A percentile compares a stretch with the other conserved stretches of the same genome.
These are phyloP conservation scores for Cnidoscolus chayamansa DNA, from an alignment of 441 rosid species.

Conservation along the genomic window DNA sequence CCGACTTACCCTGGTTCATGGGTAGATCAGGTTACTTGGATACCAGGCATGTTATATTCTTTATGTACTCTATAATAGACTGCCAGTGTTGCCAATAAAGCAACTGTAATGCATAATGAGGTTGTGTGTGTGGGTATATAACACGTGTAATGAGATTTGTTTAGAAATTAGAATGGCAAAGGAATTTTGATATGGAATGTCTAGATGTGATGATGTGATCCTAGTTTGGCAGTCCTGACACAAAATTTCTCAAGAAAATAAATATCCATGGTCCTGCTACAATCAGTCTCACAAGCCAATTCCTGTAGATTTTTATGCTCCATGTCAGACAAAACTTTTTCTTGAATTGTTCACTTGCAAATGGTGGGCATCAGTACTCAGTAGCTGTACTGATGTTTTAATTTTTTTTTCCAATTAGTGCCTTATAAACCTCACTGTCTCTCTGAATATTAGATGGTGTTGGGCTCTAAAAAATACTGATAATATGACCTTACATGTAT, in stretches of 20 bases:
- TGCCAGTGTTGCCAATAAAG: background rate
- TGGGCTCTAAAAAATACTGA: background rate
- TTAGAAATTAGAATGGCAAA: too few relatives aligned
- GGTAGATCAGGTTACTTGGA: constrained; percentile 91
- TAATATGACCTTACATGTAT: background rate
- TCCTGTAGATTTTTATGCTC: background rate
- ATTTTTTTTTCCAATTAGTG: background rate
- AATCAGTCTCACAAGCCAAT: constrained; percentile 1
- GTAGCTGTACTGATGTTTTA: background rate
- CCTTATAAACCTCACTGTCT: background rate
- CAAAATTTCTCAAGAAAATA: background rate
- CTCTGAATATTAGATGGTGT: background rate
- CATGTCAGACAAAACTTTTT: background rate
- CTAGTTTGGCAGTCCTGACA: background rate
- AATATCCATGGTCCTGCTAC: background rate
- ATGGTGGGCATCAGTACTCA: background rate
- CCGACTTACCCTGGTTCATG: constrained; percentile 67
- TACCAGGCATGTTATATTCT: constrained; percentile 49
- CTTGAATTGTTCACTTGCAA: background rate
- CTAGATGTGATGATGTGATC: background rate
- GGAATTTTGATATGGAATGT: background rate
- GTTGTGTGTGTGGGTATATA: background rate
- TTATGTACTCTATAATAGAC: constrained; percentile 8
- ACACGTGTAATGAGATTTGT: background rate
- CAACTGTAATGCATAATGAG: background rate